Conservation (phyloP, 169 alveolate species). For the Plasmodium inui region DNA sequence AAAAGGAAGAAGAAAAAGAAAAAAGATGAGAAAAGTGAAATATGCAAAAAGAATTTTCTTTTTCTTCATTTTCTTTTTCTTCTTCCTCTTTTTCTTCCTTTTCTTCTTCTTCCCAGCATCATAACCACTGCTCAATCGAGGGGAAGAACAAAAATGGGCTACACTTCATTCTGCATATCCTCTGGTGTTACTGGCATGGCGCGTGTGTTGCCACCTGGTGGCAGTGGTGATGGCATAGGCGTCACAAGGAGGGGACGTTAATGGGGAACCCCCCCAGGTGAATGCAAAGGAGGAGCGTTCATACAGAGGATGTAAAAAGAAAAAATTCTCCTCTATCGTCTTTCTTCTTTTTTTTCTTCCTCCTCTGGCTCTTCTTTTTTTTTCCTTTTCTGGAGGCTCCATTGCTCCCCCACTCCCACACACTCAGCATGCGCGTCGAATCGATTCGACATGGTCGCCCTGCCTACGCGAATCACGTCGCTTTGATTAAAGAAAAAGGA, state of each 20-base stretch:
- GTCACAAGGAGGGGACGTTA: background rate
- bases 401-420: background rate
- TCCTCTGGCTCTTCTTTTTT: background rate
- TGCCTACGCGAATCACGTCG: background rate
- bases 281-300: background rate
- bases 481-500: background rate
- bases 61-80: background rate
- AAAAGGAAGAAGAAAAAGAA: background rate
- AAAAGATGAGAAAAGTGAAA: background rate
- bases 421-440: background rate
- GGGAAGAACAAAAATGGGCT: background rate
- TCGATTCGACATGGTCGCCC: background rate
- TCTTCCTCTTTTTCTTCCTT: background rate
- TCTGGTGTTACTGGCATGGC: background rate
- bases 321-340: background rate
- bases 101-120: background rate
- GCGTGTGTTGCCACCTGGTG: background rate
- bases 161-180: background rate
- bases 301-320: background rate
- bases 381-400: background rate
- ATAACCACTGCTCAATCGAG: background rate
- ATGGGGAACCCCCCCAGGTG: background rate
- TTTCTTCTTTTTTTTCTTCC: background rate
- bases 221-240: background rate
- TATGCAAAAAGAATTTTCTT: background rate